Base-by-base conservation (phyloP, 768 basidiomycete genomes). In the Ramaria sp. region DNA sequence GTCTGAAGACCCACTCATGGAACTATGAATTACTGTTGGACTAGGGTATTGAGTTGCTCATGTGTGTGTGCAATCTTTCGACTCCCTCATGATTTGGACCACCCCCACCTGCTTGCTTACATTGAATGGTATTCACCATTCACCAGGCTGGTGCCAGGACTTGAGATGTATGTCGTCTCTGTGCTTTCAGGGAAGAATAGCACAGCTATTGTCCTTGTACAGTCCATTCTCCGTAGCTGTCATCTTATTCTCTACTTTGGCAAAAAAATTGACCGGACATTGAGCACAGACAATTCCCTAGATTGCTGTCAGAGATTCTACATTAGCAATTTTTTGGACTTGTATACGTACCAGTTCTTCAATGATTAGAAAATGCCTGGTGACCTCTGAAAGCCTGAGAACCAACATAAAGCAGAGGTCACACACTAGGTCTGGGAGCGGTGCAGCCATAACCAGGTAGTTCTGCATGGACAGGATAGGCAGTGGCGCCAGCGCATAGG, bases 81-180 rank as follows among this genome's bases (percentile, higher is more conserved):
- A 7, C 15, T 61, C 0, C 58, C 63, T n/a, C 30, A 12, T 5
- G 33, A 59, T 24, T 53, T 57, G 24, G 62, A 48, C 11, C 49
- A 46, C n/a, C 33, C 60, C 7, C 60, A 51, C n/a, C 60, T 59
- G 0, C 59, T 67, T 13, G 64, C 65, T 1, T 68, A 66, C 37
- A 30, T 68, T 24, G 59, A 68, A 27, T 66, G 64, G 64, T 67
- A 62, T 49, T 63, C 53, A 1, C 47, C 59, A 1, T 50, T 66
- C 42, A 24, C 19, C 1, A 27, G 47, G 15, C 37, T 15, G 15
- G 38, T 39, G 9, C 38, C 7, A 9, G 38, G 38, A 9, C 7
- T 15, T 15, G 9, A 39, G 38, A 39, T 39, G 38, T 39, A 39
- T 15, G 9, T 9, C 7, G 15, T 39, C 38, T 39, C 38, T 15